A percentile compares a stretch with the other conserved stretches of the same genome.
phyloP scores from a whole-genome alignment of 768 basidiomycete genomes.

The Podaxis sp. region DNA sequence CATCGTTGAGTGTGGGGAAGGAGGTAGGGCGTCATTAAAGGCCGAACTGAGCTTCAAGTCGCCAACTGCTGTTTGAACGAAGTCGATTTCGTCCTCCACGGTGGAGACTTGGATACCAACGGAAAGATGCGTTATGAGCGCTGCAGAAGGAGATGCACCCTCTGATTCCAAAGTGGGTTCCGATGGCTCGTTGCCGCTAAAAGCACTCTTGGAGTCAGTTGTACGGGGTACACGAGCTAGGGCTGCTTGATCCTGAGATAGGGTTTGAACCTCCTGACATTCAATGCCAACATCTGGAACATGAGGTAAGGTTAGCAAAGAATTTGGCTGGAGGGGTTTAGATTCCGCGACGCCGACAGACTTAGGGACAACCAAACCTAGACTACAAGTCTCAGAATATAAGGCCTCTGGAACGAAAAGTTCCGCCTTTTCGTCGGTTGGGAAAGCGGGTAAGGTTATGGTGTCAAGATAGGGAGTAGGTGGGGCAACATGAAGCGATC shows the following conservation, averaged over 20 bases:
- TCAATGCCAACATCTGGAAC: not conserved
- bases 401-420: not conserved
- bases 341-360: not conserved
- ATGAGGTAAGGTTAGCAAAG: not conserved
- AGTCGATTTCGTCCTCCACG: not conserved
- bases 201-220: not conserved
- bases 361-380: not conserved
- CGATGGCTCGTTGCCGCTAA: not conserved
- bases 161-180: not conserved
- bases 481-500: not conserved
- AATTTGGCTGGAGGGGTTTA: not conserved
- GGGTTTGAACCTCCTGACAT: not conserved
- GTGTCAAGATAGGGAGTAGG: not conserved
- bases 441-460: not conserved
- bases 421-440: not conserved
- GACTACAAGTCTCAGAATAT: not conserved
- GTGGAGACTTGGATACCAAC: not conserved
- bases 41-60: not conserved
- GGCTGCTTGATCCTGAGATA: not conserved
- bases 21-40: not conserved
- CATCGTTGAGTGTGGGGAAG: not conserved
- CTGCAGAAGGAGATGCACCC: not conserved
- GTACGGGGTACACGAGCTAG: not conserved
- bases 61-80: not conserved
- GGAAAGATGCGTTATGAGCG: not conserved